phyloP scores from a whole-genome alignment of 202 grass and related monocot species.

The Saccharum hybrid region DNA sequence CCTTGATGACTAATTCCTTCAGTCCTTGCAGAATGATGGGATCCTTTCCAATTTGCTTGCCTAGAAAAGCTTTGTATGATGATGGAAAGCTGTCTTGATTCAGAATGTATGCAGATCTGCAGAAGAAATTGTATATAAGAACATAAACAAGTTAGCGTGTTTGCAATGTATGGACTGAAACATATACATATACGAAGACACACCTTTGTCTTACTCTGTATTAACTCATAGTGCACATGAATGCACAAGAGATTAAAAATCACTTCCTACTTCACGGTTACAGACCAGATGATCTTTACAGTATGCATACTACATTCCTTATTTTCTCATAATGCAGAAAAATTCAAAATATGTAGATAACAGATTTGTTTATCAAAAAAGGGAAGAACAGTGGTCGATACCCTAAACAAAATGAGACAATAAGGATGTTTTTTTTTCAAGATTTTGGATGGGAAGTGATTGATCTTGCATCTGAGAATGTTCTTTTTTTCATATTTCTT shows the following conservation, averaged over 20 bases:
- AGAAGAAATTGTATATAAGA: slow-evolving; percentile 32
- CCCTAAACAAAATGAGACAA: background rate
- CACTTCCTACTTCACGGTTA: background rate
- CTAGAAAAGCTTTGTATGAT: slow-evolving; percentile 84
- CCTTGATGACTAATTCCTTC: slow-evolving; percentile 69
- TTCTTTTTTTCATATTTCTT: no score
- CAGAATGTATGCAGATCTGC: slow-evolving; percentile 80
- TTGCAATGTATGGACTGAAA: slow-evolving; percentile 4
- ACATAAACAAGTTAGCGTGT: background rate
- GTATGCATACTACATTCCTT: background rate
- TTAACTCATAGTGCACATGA: background rate
- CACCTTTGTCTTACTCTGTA: background rate
- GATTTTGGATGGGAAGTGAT: no score
- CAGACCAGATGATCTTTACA: background rate
- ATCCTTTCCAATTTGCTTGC: slow-evolving; percentile 85
- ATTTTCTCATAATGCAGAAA: background rate
- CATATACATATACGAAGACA: background rate
- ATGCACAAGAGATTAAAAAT: background rate
- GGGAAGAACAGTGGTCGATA: background rate
- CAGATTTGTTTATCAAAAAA: background rate
- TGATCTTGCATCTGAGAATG: no score
- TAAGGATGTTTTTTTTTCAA: no score
- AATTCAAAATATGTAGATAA: background rate
- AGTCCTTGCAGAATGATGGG: slow-evolving; percentile 70
- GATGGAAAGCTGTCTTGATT: slow-evolving; percentile 81